These are phyloP conservation scores for Taphrina pruni DNA, from an alignment of 1,139 yeast genomes.

Conservation along the genomic window DNA sequence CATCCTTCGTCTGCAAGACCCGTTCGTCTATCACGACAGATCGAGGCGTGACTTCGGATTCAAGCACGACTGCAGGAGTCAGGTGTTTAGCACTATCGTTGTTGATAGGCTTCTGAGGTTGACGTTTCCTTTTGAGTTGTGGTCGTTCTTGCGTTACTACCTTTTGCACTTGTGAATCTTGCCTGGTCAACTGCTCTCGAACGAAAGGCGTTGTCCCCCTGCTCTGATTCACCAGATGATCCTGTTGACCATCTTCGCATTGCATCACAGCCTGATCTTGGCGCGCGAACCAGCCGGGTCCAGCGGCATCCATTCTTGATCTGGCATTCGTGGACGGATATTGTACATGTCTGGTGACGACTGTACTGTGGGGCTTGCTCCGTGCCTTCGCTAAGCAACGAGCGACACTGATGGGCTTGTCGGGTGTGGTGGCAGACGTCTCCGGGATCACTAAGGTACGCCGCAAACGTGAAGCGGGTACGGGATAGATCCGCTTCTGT, in stretches of 20 bases:
- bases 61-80: background rate
- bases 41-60: background rate
- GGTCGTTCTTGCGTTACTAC: background rate
- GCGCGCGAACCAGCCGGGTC: slow-evolving; percentile 27
- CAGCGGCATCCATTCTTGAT: background rate
- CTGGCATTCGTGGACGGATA: background rate
- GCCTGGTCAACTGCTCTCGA: background rate
- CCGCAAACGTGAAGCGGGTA: background rate
- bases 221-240: background rate
- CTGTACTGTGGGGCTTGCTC: background rate
- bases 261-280: slow-evolving; percentile 7
- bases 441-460: background rate
- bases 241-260: background rate
- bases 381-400: background rate
- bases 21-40: background rate
- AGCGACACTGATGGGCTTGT: background rate
- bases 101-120: background rate
- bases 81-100: background rate
- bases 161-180: background rate
- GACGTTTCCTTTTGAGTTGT: slow-evolving; percentile 2
- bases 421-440: background rate
- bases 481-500: slow-evolving; percentile 18
- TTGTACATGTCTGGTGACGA: background rate
- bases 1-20: background rate
- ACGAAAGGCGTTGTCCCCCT: background rate